phyloP scores from a whole-genome alignment of 2,329 filamentous ascomycete genomes.

The Penicillium rolfsii region DNA sequence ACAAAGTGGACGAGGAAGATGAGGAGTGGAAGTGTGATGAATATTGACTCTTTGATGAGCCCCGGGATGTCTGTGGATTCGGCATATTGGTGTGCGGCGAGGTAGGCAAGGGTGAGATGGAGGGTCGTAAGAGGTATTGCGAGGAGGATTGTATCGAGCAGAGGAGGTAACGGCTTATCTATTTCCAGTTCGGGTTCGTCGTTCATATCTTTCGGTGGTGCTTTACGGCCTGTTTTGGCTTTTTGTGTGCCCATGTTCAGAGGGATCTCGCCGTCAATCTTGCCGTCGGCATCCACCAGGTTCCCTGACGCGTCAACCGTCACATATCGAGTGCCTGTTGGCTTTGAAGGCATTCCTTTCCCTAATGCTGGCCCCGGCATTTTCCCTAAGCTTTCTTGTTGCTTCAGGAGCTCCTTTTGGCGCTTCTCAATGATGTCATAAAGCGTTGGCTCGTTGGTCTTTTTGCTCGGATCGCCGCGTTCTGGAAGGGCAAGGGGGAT shows the following conservation, averaged over 20 bases:
- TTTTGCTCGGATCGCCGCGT: slow-evolving; percentile 34
- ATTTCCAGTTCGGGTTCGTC: slow-evolving; percentile 19
- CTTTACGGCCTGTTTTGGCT: not conserved
- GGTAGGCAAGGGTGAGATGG: slow-evolving; percentile 50
- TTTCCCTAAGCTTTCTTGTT: slow-evolving; percentile 10
- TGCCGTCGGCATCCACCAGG: slow-evolving; percentile 24
- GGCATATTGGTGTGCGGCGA: slow-evolving; percentile 53
- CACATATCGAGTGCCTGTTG: slow-evolving; percentile 38
- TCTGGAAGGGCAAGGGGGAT: slow-evolving; percentile 27
- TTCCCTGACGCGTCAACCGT: slow-evolving; percentile 36
- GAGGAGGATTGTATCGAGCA: slow-evolving; percentile 50
- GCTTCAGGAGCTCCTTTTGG: slow-evolving; percentile 39
- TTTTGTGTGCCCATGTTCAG: slow-evolving; percentile 11
- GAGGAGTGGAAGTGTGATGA: slow-evolving; percentile 48
- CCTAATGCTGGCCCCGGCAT: not conserved
- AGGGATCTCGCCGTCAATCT: slow-evolving; percentile 20
- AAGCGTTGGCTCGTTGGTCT: slow-evolving; percentile 42
- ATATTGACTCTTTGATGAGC: slow-evolving; percentile 42
- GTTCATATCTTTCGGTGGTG: not conserved
- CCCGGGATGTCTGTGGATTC: slow-evolving; percentile 39
- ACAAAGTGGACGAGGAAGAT: slow-evolving; percentile 50
- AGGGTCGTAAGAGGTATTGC: slow-evolving; percentile 48
- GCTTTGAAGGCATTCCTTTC: slow-evolving; percentile 12
- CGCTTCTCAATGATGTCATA: slow-evolving; percentile 51
- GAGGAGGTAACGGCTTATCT: slow-evolving; percentile 38